These are phyloP conservation scores for Fusarium siculi DNA, from an alignment of 2,329 filamentous ascomycete genomes.

Conservation along the genomic window DNA sequence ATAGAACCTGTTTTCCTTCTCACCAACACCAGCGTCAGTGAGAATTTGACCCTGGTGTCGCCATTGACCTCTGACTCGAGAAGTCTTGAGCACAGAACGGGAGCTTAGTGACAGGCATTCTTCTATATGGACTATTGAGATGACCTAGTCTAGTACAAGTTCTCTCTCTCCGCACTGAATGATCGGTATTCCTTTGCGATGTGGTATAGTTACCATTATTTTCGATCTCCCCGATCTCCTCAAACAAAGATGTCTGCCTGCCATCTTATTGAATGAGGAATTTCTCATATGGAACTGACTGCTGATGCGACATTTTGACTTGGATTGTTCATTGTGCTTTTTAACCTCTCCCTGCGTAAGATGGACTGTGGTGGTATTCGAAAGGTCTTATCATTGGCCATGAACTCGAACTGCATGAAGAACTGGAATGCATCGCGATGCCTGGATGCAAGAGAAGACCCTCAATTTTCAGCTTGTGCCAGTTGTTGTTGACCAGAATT, in stretches of 20 bases:
- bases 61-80: background rate
- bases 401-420: constrained; percentile 8
- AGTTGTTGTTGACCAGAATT: constrained; percentile 26
- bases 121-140: background rate
- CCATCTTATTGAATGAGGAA: background rate
- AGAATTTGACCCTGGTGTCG: background rate
- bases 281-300: background rate
- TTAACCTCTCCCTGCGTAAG: constrained; percentile 24
- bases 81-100: constrained; percentile 14
- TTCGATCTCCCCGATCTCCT: background rate
- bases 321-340: background rate
- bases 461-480: constrained; percentile 20
- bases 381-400: constrained; percentile 15
- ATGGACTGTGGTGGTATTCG: constrained; percentile 4
- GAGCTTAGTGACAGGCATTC: background rate
- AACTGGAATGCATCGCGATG: constrained; percentile 46
- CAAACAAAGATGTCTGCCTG: background rate
- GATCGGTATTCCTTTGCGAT: background rate
- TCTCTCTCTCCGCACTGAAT: background rate
- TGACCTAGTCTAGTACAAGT: background rate
- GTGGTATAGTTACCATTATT: constrained; percentile 8
- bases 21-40: background rate
- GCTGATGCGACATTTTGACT: background rate
- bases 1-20: background rate
- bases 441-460: constrained; percentile 13